Base-by-base conservation (phyloP, 2,329 filamentous ascomycete genomes). In the Aspergillus spinulosporus region DNA sequence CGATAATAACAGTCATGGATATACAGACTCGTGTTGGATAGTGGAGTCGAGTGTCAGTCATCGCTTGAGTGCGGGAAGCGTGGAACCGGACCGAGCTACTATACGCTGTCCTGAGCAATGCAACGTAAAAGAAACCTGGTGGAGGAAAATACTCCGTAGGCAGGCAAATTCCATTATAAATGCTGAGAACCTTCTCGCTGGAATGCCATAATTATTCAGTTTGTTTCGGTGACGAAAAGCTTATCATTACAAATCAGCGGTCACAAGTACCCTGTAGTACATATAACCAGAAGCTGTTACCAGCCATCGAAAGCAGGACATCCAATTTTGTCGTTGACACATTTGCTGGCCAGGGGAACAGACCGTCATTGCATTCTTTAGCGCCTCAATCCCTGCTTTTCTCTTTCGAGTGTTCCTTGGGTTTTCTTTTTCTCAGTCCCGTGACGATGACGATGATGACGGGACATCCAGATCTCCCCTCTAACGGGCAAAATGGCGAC, bases 401-500 rank as follows among this genome's bases (percentile, higher is more conserved):
- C 9, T 14, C 8, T 15, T 15, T 47, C n/a, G 11, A 6, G 29
- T 21, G 29, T 34, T 47, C 28, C n/a, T 21, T 34, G 34, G 34
- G 29, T 14, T 55, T 44, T 54, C 54, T 57, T 52, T 11, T 39
- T 44, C 32, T 29, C 5, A 40, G 21, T 36, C 56, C 55, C 59
- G 59, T 52, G 46, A 67, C 51, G 21, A 52, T 54, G 52, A 54
- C 52, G 49, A 67, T 70, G 51, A 67, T 69, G 64, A 21, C 21
- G 21, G 21, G 21, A 21, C 21, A 21, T 21, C 21, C 21, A 21
- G 21, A 21, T 21, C 37, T 60, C 59, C 48, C 57, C 37, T 40
- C 50, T 44, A 49, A 54, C 45, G 46, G 52, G 54, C 49, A 62
- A 57, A 71, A 69, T 59, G 70, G 67, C 61, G 80, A 83, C 47